A percentile compares a stretch with the other conserved stretches of the same genome.
Evolutionary conservation across 768 basidiomycete species (phyloP).

Genomic region (Hygrophoropsis aurantiaca): DNA sequence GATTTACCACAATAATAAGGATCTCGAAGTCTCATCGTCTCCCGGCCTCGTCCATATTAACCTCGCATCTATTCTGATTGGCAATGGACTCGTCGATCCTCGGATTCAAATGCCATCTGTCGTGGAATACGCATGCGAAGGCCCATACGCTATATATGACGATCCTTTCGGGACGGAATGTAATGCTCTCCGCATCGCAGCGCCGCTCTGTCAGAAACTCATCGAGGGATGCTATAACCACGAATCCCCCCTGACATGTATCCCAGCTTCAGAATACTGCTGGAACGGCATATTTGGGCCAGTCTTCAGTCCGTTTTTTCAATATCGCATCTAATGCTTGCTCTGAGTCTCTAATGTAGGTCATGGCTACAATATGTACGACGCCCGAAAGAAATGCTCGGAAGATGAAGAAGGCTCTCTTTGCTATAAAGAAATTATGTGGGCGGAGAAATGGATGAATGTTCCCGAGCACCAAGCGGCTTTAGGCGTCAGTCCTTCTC

Average conservation of each 20-base stretch:
- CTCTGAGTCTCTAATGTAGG: background rate
- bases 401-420: conserved; percentile 33
- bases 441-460: conserved; percentile 56
- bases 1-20: conserved; percentile 44
- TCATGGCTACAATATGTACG: conserved; percentile 51
- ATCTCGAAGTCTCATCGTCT: conserved; percentile 13
- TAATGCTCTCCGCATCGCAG: conserved; percentile 34
- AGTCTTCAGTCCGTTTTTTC: background rate
- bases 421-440: conserved; percentile 43
- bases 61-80: conserved; percentile 47
- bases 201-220: conserved; percentile 41
- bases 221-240: conserved; percentile 40
- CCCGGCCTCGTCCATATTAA: conserved; percentile 34
- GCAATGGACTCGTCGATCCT: conserved; percentile 47
- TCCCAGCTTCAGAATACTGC: conserved; percentile 43
- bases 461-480: conserved; percentile 43
- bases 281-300: conserved; percentile 31
- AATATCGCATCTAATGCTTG: background rate
- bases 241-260: conserved; percentile 31
- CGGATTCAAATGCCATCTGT: conserved; percentile 45
- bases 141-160: conserved; percentile 42
- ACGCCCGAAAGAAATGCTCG: conserved; percentile 46
- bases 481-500: conserved; percentile 36
- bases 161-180: conserved; percentile 44
- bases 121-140: conserved; percentile 42